Percentiles rank a stretch among this genome's conserved stretches.
Evolutionary conservation across 1,284 basidiomycete species (phyloP).

Genomic region (Cystobasidium sp.): DNA sequence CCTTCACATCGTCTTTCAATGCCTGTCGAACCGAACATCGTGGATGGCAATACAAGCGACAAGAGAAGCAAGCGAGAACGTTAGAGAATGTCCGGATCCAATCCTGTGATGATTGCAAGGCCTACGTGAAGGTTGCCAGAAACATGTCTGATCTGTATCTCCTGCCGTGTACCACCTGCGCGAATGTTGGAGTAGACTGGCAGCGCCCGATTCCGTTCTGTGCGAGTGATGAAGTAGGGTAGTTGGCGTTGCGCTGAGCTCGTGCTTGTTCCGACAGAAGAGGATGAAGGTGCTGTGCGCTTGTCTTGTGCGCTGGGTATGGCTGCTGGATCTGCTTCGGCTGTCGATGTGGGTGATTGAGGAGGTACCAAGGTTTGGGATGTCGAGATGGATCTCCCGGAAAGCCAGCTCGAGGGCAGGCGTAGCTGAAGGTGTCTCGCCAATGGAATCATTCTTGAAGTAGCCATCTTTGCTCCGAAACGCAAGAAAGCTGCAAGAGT

Average conservation of each 20-base stretch:
- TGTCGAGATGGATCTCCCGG: conserved; percentile 11
- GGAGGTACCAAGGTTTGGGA: conserved; percentile 14
- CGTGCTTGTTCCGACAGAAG: not conserved
- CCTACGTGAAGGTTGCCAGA: conserved; percentile 15
- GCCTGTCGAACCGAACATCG: conserved; percentile 1
- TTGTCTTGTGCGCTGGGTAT: conserved; percentile 15
- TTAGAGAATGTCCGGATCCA: not conserved
- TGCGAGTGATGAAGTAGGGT: conserved; percentile 25
- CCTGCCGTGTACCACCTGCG: conserved; percentile 21
- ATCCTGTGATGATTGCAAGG: not conserved
- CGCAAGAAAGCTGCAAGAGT: not conserved
- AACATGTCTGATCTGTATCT: conserved; percentile 20
- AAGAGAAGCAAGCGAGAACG: not conserved
- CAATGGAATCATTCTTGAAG: not conserved
- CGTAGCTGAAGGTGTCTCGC: conserved; percentile 19
- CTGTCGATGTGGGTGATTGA: conserved; percentile 16
- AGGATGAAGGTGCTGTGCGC: not conserved
- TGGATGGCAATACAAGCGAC: not conserved
- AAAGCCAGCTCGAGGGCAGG: not conserved
- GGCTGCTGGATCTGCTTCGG: conserved; percentile 6
- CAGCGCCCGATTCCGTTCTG: conserved; percentile 14
- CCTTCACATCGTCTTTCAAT: conserved; percentile 11
- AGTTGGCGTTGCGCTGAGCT: not conserved
- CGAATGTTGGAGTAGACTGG: conserved; percentile 20
- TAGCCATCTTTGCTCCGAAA: not conserved